Conservation (phyloP, 108 stramenopile species). For the Conticribra guillardii region DNA sequence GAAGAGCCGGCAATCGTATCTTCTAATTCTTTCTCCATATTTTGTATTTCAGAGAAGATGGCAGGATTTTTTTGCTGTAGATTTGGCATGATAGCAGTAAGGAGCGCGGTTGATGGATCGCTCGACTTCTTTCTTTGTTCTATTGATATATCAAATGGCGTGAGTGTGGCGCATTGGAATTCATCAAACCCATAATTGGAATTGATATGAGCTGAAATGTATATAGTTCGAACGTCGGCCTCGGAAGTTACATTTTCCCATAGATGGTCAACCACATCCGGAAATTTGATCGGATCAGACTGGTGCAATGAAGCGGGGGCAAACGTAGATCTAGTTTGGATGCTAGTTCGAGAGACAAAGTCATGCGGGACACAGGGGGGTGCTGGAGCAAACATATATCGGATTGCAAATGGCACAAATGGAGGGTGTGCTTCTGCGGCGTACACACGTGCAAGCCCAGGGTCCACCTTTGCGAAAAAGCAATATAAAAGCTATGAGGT, state of each 20-base stretch:
- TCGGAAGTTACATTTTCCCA: slow-evolving; percentile 46
- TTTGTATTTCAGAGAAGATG: slow-evolving; percentile 34
- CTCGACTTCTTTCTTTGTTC: neutral
- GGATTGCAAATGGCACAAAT: slow-evolving; percentile 64
- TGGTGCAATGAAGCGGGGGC: slow-evolving; percentile 1
- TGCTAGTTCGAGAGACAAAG: slow-evolving; percentile 19
- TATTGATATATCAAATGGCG: slow-evolving; percentile 43
- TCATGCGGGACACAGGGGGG: slow-evolving; percentile 34
- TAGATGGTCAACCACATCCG: slow-evolving; percentile 39
- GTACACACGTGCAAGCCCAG: slow-evolving; percentile 48
- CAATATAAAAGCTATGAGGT: too few species aligned
- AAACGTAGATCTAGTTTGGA: slow-evolving; percentile 18
- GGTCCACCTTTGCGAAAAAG: too few species aligned
- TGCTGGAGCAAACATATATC: slow-evolving; percentile 62
- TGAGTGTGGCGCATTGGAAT: slow-evolving; percentile 49
- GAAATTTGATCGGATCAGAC: slow-evolving; percentile 7
- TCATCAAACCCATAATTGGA: slow-evolving; percentile 52
- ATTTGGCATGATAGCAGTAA: slow-evolving; percentile 54
- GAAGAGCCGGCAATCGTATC: slow-evolving; percentile 32
- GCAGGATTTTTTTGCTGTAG: slow-evolving; percentile 34
- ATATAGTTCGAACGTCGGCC: slow-evolving; percentile 58
- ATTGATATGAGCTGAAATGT: slow-evolving; percentile 67
- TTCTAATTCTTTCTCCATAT: slow-evolving; percentile 46
- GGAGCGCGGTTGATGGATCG: slow-evolving; percentile 5
- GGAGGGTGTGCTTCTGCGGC: slow-evolving; percentile 61